Base-by-base conservation (phyloP, 2,329 filamentous ascomycete genomes). In the Zarea fungicola region DNA sequence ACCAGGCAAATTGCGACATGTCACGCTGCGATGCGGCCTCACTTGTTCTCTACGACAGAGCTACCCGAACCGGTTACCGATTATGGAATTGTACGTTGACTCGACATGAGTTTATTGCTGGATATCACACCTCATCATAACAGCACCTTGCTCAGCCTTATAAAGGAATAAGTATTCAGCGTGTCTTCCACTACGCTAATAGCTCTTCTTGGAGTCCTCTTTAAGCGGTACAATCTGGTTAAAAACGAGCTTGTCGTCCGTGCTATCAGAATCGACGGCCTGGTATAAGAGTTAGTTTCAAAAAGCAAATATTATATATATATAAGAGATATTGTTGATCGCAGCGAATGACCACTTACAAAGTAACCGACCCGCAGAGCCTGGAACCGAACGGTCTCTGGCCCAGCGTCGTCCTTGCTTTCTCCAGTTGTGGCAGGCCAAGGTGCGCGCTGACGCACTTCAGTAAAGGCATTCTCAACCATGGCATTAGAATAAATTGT, bases 221-320 rank as follows among this genome's bases (percentile, higher is more conserved):
- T 95, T 95, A 61, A 96, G 68, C 40, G 86, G 87, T 19, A 97
- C 91, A 60, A 97, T 96, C 44, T 89, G 80, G 71, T 97, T 97
- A 26, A 97, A 71, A 41, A 97, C 80, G 55, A 95, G 75, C 65
- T 85, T 88, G 16, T 89, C 87, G 26, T 81, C 80, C 0, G 81
- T 86, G 52, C 83, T 87, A 59, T 95, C 89, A 42, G 78, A 80
- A 64, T 96, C 91, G 65, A 95, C 75, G 53, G 73, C 83, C 83
- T 77, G 16, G 18, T 29, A 16, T n/a, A 1, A 14, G 43, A 16
- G 48, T 52, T 25, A 6, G 8, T 18, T 25, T 31, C 6, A 36
- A 0, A 22, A 0, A 19, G 1, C 23, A 6, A 3, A 7, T 11
- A 21, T 31, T 11, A 5, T 3, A 10, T n/a, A n/a, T n/a, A n/a